Base-by-base conservation (phyloP, 169 alveolate species). In the Plasmodium fragile region DNA sequence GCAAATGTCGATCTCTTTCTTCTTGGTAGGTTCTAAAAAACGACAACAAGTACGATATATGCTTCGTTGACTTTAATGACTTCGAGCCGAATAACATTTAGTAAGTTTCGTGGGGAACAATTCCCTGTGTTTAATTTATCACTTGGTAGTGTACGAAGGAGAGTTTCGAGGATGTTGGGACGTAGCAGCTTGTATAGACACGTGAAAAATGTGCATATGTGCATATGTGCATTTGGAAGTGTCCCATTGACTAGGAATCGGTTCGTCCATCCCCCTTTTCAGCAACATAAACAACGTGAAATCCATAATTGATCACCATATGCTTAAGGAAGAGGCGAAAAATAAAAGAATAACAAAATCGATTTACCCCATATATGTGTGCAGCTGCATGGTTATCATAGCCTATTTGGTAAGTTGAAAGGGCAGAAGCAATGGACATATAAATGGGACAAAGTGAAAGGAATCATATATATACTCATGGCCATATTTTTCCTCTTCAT, bases 301-400 rank as follows among this genome's bases (percentile, higher is more conserved):
- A 71, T 90, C 92, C 36, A 90, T 90, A 79, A 90, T 90, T 70
- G 94, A 90, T 28, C 94, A 90, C 53, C 94, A 90, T 71, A 81
- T 90, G 78, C 53, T 79, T 79, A 90, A 90, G 49, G 79, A 71
- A 43, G 83, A 79, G 52, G 79, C 39, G 39, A 81, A 65, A 71
- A 70, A 69, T 53, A 65, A 45, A 30, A 81, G 70, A 69, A 90
- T 90, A 80, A 90, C 94, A 16, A 90, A 90, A 70, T 90, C 94
- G 34, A 59, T 90, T 28, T 90, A 69, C 82, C 94, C 94, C 5
- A 90, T 90, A 16, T 90, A 32, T 69, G 92, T 90, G 30, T 90
- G 94, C 52, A 90, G 94, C 28, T 90, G 94, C 53, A 90, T 90
- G 92, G 94, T 90, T 45, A 90, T 90, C 39, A 90, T 90, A 78